Conservation (phyloP, 257 asterid genomes). For the Nicotiana tabacum region DNA sequence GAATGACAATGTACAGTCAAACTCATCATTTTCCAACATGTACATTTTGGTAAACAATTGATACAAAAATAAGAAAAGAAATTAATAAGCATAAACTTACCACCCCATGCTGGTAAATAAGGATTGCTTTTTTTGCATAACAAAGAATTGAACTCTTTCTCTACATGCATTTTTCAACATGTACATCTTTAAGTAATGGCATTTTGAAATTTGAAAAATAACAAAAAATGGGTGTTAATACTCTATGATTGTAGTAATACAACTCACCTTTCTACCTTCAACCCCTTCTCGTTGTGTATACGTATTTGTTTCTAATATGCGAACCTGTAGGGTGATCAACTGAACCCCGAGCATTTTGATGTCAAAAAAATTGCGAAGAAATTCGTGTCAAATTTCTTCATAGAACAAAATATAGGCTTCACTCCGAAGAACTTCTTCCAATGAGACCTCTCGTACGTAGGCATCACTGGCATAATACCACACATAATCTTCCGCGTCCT, state of each 20-base stretch:
- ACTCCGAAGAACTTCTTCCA: slow-evolving; percentile 57
- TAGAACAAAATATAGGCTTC: slow-evolving; percentile 89
- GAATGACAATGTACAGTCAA: not conserved
- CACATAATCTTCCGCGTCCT: slow-evolving; percentile 22
- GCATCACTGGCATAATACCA: slow-evolving; percentile 87
- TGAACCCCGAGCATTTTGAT: slow-evolving; percentile 22
- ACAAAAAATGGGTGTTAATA: slow-evolving; percentile 31
- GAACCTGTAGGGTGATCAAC: not conserved
- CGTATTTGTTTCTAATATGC: not conserved
- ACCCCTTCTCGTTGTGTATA: not conserved
- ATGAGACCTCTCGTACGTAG: slow-evolving; percentile 50
- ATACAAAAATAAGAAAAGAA: not conserved
- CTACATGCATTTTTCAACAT: not conserved
- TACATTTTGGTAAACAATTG: not conserved
- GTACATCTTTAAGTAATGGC: slow-evolving; percentile 19
- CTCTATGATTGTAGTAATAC: slow-evolving; percentile 18
- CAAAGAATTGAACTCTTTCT: not conserved
- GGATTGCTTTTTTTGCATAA: not conserved
- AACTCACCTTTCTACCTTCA: slow-evolving; percentile 21
- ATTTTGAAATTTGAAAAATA: slow-evolving; percentile 20
- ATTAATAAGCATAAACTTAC: not conserved
- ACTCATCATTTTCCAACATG: not conserved
- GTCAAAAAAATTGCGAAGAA: slow-evolving; percentile 14
- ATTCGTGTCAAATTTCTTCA: slow-evolving; percentile 45
- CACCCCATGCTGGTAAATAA: not conserved